Evolutionary conservation across 2,329 filamentous ascomycete genomes (phyloP).

Genomic region (Aspergillus viridinutans): DNA sequence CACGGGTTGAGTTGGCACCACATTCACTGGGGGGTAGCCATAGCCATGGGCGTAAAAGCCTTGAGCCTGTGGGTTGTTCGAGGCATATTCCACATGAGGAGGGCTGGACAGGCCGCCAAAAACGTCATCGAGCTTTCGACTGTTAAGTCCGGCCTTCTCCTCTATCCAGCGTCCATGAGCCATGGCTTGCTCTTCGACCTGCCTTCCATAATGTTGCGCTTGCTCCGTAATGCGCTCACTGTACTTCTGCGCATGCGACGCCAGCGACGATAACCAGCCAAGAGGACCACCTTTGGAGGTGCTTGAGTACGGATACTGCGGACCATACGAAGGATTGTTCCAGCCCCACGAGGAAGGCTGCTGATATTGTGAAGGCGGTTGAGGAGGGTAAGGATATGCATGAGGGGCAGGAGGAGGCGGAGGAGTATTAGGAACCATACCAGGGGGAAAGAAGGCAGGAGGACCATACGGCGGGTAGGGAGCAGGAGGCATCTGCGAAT

Average conservation of each 20-base stretch:
- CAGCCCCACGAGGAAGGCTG: constrained; percentile 25
- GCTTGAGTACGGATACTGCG: constrained; percentile 17
- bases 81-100: constrained; percentile 13
- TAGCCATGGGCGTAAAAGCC: constrained; percentile 13
- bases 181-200: constrained; percentile 37
- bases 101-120: constrained; percentile 13
- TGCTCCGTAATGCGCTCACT: constrained; percentile 36
- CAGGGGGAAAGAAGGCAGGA: constrained; percentile 17
- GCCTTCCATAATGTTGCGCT: constrained; percentile 33
- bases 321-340: constrained; percentile 21
- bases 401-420: constrained; percentile 12
- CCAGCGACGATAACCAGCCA: constrained; percentile 33
- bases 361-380: constrained; percentile 17
- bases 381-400: constrained; percentile 21
- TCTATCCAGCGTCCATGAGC: constrained; percentile 36
- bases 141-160: constrained; percentile 30
- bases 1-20: neutral
- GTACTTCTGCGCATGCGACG: constrained; percentile 37
- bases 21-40: constrained; percentile 1
- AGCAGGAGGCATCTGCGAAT: constrained; percentile 11
- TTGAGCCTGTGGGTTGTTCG: constrained; percentile 7
- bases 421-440: constrained; percentile 3
- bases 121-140: constrained; percentile 22
- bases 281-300: constrained; percentile 24
- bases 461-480: constrained; percentile 17